phyloP scores from a whole-genome alignment of 768 basidiomycete species.

The Boletus eberwhitei region DNA sequence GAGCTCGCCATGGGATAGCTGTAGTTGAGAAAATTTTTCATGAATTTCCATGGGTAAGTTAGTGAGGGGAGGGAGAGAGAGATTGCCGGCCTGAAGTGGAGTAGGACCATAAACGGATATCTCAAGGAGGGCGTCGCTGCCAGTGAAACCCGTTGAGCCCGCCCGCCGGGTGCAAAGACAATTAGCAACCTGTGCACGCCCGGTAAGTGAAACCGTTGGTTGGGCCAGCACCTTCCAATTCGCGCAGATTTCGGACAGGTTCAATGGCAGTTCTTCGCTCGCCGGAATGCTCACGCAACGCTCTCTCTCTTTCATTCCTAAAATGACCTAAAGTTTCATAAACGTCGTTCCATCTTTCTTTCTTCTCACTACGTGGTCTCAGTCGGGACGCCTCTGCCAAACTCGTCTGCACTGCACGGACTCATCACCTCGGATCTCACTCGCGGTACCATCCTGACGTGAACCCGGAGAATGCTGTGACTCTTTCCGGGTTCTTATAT shows the following conservation, averaged over 20 bases:
- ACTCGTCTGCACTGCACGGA: slow-evolving; percentile 29
- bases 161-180: slow-evolving; percentile 3
- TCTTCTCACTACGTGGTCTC: slow-evolving; percentile 24
- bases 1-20: slow-evolving; percentile 35
- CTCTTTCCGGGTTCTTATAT: slow-evolving; percentile 28
- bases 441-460: slow-evolving; percentile 27
- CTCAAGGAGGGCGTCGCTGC: slow-evolving; percentile 13
- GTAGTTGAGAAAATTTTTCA: background rate
- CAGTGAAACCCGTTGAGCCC: background rate
- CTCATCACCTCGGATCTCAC: slow-evolving; percentile 34
- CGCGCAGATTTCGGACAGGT: slow-evolving; percentile 5
- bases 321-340: slow-evolving; percentile 35
- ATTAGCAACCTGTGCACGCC: slow-evolving; percentile 15
- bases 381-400: slow-evolving; percentile 34
- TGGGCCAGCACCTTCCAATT: slow-evolving; percentile 18
- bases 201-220: background rate
- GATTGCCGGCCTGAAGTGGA: too few species aligned
- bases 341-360: slow-evolving; percentile 10
- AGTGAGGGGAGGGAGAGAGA: too few species aligned
- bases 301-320: slow-evolving; percentile 30
- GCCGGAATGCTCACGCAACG: slow-evolving; percentile 11
- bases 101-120: slow-evolving; percentile 25
- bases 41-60: background rate
- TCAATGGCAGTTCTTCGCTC: slow-evolving; percentile 4
- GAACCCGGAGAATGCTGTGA: slow-evolving; percentile 33